Base-by-base conservation (phyloP, 2,329 filamentous ascomycete genomes). In the Xylariaceae sp. region DNA sequence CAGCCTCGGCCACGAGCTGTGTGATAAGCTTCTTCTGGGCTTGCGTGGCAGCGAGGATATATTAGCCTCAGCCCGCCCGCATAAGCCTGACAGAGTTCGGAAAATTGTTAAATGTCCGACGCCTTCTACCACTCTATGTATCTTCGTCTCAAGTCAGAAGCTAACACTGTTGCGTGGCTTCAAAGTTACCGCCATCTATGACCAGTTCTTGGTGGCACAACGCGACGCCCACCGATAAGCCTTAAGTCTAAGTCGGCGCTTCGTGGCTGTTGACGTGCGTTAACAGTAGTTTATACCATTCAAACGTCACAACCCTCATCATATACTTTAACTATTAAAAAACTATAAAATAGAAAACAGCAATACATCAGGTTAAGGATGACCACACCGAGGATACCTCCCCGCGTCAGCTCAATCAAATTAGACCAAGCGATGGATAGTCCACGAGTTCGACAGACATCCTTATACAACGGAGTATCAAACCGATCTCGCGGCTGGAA, bases 401-500 rank as follows among this genome's bases (percentile, higher is more conserved):
- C 16, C 47, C 44, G 7, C 53, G 20, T 21, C 23, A 27, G 37
- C n/a, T 50, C 20, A 4, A 33, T 27, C 8, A 6, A 5, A 39
- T 32, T 32, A 10, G 3, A 9, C 40, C 13, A 24, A 21, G 53
- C 51, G n/a, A 61, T 56, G 46, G 55, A 62, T 13, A 53, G 48
- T 13, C 45, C 51, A 35, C 43, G 54, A 30, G 24, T 18, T 16
- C 55, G 57, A 20, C 64, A 61, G 41, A 27, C 60, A 20, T 59
- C 61, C 10, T 60, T 73, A 26, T 71, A 71, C 58, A 70, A 67
- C 54, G 70, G 71, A 18, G 59, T 70, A 15, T 72, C 70, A 9
- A 69, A 68, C 27, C 65, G 70, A 30, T 62, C 66, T 16, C 66
- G 66, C 35, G 69, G 65, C 16, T 73, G 72, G 70, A 73, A 72